phyloP scores from a whole-genome alignment of 257 asterid species.

The Phtheirospermum japonicum region DNA sequence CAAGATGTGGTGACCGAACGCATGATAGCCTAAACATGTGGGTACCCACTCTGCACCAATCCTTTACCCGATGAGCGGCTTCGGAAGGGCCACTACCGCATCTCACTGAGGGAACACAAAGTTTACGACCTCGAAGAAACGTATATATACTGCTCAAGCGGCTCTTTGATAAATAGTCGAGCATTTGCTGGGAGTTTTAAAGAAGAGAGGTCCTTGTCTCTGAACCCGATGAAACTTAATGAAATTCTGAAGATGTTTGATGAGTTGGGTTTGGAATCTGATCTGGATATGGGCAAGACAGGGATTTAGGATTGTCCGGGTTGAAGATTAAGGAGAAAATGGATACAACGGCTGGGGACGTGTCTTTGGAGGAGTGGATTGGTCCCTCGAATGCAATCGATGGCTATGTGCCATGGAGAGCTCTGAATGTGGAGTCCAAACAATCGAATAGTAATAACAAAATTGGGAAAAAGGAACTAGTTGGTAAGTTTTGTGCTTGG shows the following conservation, averaged over 20 bases:
- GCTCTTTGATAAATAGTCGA: too few relatives aligned
- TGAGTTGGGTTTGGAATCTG: constrained; percentile 41
- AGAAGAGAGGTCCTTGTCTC: constrained; percentile 49
- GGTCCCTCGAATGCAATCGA: too few relatives aligned
- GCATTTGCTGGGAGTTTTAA: too few relatives aligned
- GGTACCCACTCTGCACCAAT: too few relatives aligned
- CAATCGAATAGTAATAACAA: constrained; percentile 29
- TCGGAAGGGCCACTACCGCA: constrained; percentile 70
- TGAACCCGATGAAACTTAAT: constrained; percentile 54
- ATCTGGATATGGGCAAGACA: constrained; percentile 44
- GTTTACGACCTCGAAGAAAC: constrained; percentile 92
- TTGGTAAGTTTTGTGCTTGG: too few relatives aligned
- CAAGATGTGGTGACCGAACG: constrained; percentile 87
- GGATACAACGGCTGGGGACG: too few relatives aligned
- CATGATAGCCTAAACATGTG: constrained; percentile 59
- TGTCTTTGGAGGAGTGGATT: too few relatives aligned
- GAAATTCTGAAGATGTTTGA: constrained; percentile 53
- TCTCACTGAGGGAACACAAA: constrained; percentile 85
- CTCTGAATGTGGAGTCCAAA: constrained; percentile 30
- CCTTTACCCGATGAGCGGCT: constrained; percentile 74
- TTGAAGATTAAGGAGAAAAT: too few relatives aligned
- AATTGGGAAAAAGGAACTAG: constrained; percentile 40
- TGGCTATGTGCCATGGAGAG: too few relatives aligned
- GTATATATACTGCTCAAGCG: too few relatives aligned
- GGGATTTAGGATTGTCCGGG: constrained; percentile 51